A percentile compares a stretch with the other conserved stretches of the same genome.
Conservation (phyloP, 805 yeast genomes). For the Sugiyamaella americana region DNA sequence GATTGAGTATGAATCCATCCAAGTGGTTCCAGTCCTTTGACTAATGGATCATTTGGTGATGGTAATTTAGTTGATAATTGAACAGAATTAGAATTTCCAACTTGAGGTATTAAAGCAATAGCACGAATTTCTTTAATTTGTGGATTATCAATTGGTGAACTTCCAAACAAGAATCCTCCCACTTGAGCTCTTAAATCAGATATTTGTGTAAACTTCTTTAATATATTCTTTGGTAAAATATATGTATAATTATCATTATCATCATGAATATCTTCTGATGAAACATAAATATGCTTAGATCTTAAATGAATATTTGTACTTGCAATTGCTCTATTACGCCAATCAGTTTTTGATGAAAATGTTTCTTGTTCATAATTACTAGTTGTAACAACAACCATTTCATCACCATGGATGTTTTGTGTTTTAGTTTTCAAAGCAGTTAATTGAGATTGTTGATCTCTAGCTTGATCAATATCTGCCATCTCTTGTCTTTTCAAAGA, state of each 20-base stretch:
- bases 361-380: constrained; percentile 78
- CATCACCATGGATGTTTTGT: constrained; percentile 91
- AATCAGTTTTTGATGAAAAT: constrained; percentile 79
- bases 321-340: constrained; percentile 85
- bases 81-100: constrained; percentile 64
- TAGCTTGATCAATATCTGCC: constrained; percentile 54
- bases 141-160: constrained; percentile 63
- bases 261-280: constrained; percentile 52
- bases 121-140: constrained; percentile 72
- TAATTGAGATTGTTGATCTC: constrained; percentile 36
- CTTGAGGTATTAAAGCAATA: constrained; percentile 79
- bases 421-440: constrained; percentile 79
- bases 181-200: constrained; percentile 78
- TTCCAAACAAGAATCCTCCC: constrained; percentile 76
- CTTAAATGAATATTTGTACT: constrained; percentile 67
- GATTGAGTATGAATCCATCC: constrained; percentile 95
- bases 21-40: constrained; percentile 62
- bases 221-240: constrained; percentile 74
- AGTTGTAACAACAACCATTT: constrained; percentile 89
- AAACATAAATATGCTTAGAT: constrained; percentile 65
- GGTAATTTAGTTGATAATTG: constrained; percentile 47
- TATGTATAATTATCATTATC: constrained; percentile 57
- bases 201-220: constrained; percentile 70
- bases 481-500: constrained; percentile 80
- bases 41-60: constrained; percentile 30